A percentile compares a stretch with the other conserved stretches of the same genome.
Evolutionary conservation across 306 rosid species (phyloP).

Genomic region (Erythrophleum fordii): DNA sequence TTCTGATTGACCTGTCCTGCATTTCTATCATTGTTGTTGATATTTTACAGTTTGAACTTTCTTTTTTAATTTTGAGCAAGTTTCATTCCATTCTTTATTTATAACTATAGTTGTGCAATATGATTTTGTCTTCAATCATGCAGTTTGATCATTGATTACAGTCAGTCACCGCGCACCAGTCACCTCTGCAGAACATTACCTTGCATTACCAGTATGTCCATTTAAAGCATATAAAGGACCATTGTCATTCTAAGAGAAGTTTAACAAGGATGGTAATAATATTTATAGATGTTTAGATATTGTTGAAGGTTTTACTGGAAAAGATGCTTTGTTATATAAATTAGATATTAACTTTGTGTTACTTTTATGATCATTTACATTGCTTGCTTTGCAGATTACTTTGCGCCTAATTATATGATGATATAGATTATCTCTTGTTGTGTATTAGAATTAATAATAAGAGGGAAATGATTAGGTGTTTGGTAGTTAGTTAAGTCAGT

Average conservation of each 20-base stretch:
- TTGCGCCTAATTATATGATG: not conserved
- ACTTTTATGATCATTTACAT: not conserved
- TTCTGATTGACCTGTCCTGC: not conserved
- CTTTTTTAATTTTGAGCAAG: conserved; percentile 8
- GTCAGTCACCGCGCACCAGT: not conserved
- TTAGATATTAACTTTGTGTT: not conserved
- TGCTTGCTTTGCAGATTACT: not conserved
- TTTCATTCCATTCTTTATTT: conserved; percentile 12
- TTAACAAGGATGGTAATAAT: not conserved
- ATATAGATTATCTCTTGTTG: not conserved
- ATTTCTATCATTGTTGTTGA: conserved; percentile 29
- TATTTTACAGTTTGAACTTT: not conserved
- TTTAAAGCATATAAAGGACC: not conserved
- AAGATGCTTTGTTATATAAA: not conserved
- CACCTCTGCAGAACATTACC: conserved; percentile 14
- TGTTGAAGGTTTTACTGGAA: conserved; percentile 10
- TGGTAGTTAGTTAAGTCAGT: too few relatives aligned
- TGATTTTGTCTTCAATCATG: not conserved
- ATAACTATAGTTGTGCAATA: conserved; percentile 3
- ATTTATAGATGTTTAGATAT: too few relatives aligned
- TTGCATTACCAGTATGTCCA: conserved; percentile 4
- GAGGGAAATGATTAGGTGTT: too few relatives aligned
- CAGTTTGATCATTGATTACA: not conserved
- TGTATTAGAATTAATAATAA: too few relatives aligned
- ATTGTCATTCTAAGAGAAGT: not conserved